These are phyloP conservation scores for Novymonas esmeraldas DNA, from an alignment of 208 protist genomes.

Conservation along the genomic window DNA sequence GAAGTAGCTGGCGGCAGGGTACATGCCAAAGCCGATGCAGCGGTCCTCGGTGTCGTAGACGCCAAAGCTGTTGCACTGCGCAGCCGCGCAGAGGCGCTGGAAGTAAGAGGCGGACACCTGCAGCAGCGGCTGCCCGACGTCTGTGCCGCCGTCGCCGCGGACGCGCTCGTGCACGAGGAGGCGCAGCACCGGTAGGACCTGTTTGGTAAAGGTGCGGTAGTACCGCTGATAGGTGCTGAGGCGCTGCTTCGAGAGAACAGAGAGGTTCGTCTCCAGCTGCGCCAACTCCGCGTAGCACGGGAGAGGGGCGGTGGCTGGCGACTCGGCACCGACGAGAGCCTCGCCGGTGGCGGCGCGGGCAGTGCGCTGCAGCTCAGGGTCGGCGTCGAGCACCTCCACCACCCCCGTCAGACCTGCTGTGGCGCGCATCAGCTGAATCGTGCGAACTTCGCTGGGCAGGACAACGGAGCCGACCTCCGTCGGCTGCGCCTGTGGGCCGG, in stretches of 20 bases:
- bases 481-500: no score
- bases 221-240: conserved; percentile 43
- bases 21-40: conserved; percentile 59
- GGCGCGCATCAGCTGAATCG: conserved; percentile 31
- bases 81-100: conserved; percentile 53
- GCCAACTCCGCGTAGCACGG: conserved; percentile 52
- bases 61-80: conserved; percentile 75
- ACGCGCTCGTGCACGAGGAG: not conserved
- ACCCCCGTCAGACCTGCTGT: conserved; percentile 28
- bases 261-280: conserved; percentile 64
- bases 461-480: conserved; percentile 20
- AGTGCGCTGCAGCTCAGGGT: conserved; percentile 14
- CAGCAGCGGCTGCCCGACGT: conserved; percentile 1
- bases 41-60: conserved; percentile 45
- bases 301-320: conserved; percentile 13
- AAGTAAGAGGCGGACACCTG: conserved; percentile 46
- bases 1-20: conserved; percentile 76
- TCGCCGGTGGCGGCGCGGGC: not conserved
- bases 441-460: conserved; percentile 39
- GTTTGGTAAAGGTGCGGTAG: conserved; percentile 61
- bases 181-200: conserved; percentile 43
- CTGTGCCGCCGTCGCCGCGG: not conserved
- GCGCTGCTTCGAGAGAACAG: conserved; percentile 58
- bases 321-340: not conserved
- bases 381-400: conserved; percentile 43